Evolutionary conservation across 2,329 filamentous ascomycete genomes (phyloP).

Genomic region (Plenodomus tracheiphilus): DNA sequence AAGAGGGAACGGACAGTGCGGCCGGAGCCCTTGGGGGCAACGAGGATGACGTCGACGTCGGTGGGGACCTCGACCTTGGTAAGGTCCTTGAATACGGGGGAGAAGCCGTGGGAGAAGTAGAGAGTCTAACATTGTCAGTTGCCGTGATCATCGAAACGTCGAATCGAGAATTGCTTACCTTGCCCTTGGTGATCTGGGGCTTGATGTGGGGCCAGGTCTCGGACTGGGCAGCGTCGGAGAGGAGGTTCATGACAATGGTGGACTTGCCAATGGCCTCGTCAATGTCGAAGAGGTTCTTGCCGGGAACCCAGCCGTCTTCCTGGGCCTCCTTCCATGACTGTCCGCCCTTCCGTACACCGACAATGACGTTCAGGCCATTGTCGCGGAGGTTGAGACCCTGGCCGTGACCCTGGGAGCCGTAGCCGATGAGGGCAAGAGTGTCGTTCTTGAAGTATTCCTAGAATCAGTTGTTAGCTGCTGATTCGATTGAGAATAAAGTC

Average conservation of each 20-base stretch:
- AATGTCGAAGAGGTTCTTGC: slow-evolving; percentile 98
- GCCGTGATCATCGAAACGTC: slow-evolving; percentile 20
- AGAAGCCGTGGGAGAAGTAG: slow-evolving; percentile 99
- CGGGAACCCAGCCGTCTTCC: slow-evolving; percentile 96
- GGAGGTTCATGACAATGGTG: slow-evolving; percentile 98
- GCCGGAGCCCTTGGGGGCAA: slow-evolving; percentile 98
- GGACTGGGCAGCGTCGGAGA: slow-evolving; percentile 94
- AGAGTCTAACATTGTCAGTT: slow-evolving; percentile 68
- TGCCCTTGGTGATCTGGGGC: slow-evolving; percentile 97
- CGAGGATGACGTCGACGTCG: slow-evolving; percentile 98
- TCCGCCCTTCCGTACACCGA: slow-evolving; percentile 98
- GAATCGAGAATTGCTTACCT: slow-evolving; percentile 60
- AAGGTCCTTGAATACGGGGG: slow-evolving; percentile 98
- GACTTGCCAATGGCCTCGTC: slow-evolving; percentile 93
- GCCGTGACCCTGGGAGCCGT: slow-evolving; percentile 96
- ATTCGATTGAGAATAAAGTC: slow-evolving; percentile 8
- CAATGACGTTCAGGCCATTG: slow-evolving; percentile 98
- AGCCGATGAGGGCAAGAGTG: slow-evolving; percentile 97
- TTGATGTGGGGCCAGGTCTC: slow-evolving; percentile 99
- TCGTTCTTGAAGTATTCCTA: slow-evolving; percentile 99
- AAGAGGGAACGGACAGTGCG: slow-evolving; percentile 98
- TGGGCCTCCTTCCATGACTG: slow-evolving; percentile 97
- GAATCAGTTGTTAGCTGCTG: slow-evolving; percentile 29
- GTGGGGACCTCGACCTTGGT: slow-evolving; percentile 97
- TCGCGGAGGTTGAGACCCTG: slow-evolving; percentile 99